Conservation (phyloP, 495 filamentous ascomycete genomes). For the Hypomontagnella submonticulosa region DNA sequence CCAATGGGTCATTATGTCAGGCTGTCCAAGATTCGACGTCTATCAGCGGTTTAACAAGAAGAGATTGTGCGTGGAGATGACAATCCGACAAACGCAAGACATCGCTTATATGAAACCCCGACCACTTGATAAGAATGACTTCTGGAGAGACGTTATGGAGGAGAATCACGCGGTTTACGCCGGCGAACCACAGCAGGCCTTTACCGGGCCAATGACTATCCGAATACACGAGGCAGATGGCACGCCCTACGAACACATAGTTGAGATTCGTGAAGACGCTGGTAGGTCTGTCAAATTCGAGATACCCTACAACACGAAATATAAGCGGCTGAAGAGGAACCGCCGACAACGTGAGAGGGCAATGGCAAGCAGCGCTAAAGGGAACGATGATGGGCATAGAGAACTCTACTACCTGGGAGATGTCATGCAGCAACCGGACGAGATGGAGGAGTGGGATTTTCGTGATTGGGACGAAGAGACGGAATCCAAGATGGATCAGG, state of each 20-base stretch:
- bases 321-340: slow-evolving; percentile 95
- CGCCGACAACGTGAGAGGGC: slow-evolving; percentile 85
- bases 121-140: slow-evolving; percentile 69
- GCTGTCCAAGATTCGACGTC: slow-evolving; percentile 86
- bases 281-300: slow-evolving; percentile 74
- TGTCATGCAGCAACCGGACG: slow-evolving; percentile 83
- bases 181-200: slow-evolving; percentile 76
- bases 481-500: slow-evolving; percentile 89
- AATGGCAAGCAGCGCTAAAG: slow-evolving; percentile 63
- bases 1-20: slow-evolving; percentile 90
- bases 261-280: slow-evolving; percentile 87
- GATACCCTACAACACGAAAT: slow-evolving; percentile 99
- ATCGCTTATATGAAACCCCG: slow-evolving; percentile 46
- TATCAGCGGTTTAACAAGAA: slow-evolving; percentile 97
- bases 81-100: slow-evolving; percentile 81
- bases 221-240: slow-evolving; percentile 98
- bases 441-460: slow-evolving; percentile 84
- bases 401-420: slow-evolving; percentile 96
- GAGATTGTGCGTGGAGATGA: slow-evolving; percentile 92
- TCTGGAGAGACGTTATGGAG: slow-evolving; percentile 86
- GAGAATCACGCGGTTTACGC: slow-evolving; percentile 75
- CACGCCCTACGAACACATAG: slow-evolving; percentile 97
- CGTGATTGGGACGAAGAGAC: slow-evolving; percentile 88
- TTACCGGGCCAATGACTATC: slow-evolving; percentile 96
- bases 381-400: slow-evolving; percentile 79